Base-by-base conservation (phyloP, 352 stramenopile species). In the Pythium guiyangense region DNA sequence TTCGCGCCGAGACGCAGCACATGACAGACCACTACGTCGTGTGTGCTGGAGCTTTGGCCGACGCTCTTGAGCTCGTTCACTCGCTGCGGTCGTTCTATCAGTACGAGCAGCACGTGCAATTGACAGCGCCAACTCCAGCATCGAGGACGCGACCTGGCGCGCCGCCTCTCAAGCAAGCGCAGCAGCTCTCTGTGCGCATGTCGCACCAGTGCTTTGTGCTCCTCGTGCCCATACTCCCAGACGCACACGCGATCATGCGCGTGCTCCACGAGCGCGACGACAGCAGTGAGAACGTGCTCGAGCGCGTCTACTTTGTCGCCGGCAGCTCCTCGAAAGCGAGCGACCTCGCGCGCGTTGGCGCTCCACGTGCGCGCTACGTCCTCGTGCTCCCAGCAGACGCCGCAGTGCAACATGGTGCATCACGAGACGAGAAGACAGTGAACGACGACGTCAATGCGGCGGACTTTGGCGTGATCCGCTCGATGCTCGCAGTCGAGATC, bases 401-500 rank as follows among this genome's bases (percentile, higher is more conserved):
- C 0, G 18, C 2, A 3, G 18, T 18, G 42, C 42, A 25, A 14
- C 10, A 37, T 37, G 31, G 31, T 17, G 14, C 31, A 22, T 2
- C 47, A 2, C 9, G 18, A n/a, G 43, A 37, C 15, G 54, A 61
- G 59, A 43, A 14, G 60, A 67, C 54, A 52, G 63, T 40, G 53
- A 49, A 45, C 40, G 53, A 73, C 20, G 63, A 71, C 6, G 71
- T 70, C 45, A 63, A 48, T 18, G 40, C 77, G 12, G 71, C 66
- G 14, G 71, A 80, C 27, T 80, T 73, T 40, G 66, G 63, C 1
- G 66, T 74, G 44, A 60, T 80, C 34, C 71, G 69, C 35, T 75
- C 71, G 18, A 57, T 80, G 40, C 53, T 80, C 46, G 69, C 66
- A 17, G 52, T 80, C 20, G 71, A 80, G 39, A 65, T 75, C 18